Conservation (phyloP, 139 green algal genomes). For the Auxenochlorella protothecoides region DNA sequence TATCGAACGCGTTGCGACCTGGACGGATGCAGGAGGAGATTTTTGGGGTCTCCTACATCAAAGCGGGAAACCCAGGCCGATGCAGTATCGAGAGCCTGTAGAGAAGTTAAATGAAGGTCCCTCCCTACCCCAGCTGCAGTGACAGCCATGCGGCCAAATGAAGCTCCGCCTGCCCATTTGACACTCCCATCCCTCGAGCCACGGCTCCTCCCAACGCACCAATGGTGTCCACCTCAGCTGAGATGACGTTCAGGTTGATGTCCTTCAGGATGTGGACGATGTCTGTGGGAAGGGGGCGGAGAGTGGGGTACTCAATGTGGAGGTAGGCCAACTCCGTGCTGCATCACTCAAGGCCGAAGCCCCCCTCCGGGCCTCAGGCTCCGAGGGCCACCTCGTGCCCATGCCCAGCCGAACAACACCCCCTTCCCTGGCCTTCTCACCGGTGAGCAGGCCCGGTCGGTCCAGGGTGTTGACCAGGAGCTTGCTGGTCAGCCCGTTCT, state of each 20-base stretch:
- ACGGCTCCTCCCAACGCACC: background rate
- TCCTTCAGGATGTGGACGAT: constrained; percentile 81
- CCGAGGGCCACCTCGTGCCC: too few species aligned
- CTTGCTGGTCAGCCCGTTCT: constrained; percentile 21
- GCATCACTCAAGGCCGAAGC: too few species aligned
- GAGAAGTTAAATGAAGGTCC: constrained; percentile 2
- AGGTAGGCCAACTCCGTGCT: background rate
- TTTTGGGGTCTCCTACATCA: background rate
- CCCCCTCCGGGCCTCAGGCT: too few species aligned
- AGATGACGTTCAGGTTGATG: constrained; percentile 90
- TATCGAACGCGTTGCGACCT: constrained; percentile 62
- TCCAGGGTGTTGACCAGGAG: constrained; percentile 57
- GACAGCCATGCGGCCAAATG: too few species aligned
- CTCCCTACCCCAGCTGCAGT: too few species aligned
- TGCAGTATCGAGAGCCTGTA: background rate
- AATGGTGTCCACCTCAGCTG: constrained; percentile 66
- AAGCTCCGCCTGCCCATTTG: background rate
- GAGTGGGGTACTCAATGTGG: background rate
- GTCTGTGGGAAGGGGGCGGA: constrained; percentile 1
- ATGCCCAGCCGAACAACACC: background rate
- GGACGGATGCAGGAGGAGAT: background rate
- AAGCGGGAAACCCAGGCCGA: background rate
- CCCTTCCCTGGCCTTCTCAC: background rate
- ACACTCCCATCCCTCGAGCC: background rate
- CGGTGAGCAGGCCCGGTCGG: constrained; percentile 52